A percentile compares a stretch with the other conserved stretches of the same genome.
phyloP scores from a whole-genome alignment of 495 filamentous ascomycete species.

The Platismatia glauca region DNA sequence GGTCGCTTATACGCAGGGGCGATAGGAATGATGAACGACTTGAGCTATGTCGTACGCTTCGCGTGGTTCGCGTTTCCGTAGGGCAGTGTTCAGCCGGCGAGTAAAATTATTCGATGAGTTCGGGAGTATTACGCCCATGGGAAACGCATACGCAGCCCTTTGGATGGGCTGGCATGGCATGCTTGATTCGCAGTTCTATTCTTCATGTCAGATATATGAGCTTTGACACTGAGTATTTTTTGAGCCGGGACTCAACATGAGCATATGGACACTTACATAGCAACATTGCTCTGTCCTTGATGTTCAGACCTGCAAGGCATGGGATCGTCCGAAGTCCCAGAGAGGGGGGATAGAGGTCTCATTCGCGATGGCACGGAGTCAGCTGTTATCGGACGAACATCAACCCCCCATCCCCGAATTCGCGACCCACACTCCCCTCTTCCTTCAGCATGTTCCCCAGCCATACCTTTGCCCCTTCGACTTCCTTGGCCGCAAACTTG shows the following conservation, averaged over 20 bases:
- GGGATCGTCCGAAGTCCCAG: neutral
- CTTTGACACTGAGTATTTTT: neutral
- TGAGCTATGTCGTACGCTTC: neutral
- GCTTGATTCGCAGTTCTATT: neutral
- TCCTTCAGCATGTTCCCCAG: conserved; percentile 46
- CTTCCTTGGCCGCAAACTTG: conserved; percentile 64
- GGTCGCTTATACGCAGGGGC: neutral
- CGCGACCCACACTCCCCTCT: conserved; percentile 47
- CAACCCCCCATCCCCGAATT: conserved; percentile 56
- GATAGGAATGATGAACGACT: neutral
- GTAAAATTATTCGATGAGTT: neutral
- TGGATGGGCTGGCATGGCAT: neutral
- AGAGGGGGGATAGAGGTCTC: neutral
- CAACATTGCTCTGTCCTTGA: neutral
- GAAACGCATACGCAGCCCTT: neutral
- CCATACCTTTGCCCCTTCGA: conserved; percentile 56
- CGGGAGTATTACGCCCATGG: neutral
- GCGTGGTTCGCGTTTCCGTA: neutral
- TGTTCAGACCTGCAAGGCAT: neutral
- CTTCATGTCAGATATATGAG: neutral
- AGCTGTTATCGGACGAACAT: conserved; percentile 42
- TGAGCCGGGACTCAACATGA: neutral
- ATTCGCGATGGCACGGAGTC: neutral
- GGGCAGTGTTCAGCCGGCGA: neutral
- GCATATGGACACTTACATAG: neutral